Base-by-base conservation (phyloP, 2,329 filamentous ascomycete species). In the Fusarium pininemorale region DNA sequence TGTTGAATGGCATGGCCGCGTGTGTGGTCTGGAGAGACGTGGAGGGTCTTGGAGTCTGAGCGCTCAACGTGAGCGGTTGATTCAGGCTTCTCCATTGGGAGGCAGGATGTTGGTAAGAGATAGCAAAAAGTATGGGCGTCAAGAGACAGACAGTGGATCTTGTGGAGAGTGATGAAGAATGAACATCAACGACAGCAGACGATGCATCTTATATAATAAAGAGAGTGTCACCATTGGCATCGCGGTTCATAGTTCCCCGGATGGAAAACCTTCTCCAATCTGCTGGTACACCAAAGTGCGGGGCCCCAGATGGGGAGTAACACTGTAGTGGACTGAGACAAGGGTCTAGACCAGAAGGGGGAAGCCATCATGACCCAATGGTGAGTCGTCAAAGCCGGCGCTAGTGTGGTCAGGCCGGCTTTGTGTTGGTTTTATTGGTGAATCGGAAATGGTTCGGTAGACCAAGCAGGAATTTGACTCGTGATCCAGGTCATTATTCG, bases 1-100 rank as follows among this genome's bases (percentile, higher is more conserved):
- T 79, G 76, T 18, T 80, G 79, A 20, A 80, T 76, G 6, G 79
- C 79, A 26, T 80, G 79, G 4, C 75, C 75, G n/a, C 69, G 69
- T 2, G 56, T 71, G 4, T 67, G 67, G 6, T 67, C 35, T 6
- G 61, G 18, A 2, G 62, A 56, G 12, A 53, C 16, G 3, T 59
- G 42, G 11, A 37, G 5, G 28, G 37, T 26, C 2, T 54, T 53
- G 14, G 63, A 51, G 11, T 63, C 38, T 8, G 65, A 58, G n/a
- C n/a, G 69, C 54, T 73, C 59, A 1, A 72, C 35, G 12, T 72
- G 65, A 55, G 64, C 39, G 35, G 57, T 16, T 30, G 65, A 69
- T 16, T 64, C 65, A 16, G 65, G 57, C 37, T 69, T 69, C 38
- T 69, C 66, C 66, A 69, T 69, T 20, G 7, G 22, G 22, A n/a